These are phyloP conservation scores for Geotrichum klebahnii DNA, from an alignment of 1,139 yeast genomes.

Conservation along the genomic window DNA sequence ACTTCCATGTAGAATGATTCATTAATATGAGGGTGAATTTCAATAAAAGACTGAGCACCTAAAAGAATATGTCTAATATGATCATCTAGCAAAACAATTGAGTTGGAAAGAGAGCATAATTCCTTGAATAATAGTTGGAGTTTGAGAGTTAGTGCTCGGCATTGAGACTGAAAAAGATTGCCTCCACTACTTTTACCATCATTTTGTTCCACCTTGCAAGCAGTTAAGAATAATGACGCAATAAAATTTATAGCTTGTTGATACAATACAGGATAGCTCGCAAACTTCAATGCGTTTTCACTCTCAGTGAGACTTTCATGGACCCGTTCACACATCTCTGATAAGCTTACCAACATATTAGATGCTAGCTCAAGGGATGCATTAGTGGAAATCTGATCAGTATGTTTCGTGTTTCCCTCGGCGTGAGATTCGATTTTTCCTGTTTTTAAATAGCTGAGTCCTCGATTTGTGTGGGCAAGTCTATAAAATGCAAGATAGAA, in stretches of 20 bases:
- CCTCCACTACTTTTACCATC: background rate
- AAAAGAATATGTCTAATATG: slow-evolving; percentile 8
- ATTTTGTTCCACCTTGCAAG: slow-evolving; percentile 7
- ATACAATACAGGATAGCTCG: slow-evolving; percentile 12
- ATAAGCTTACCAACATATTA: background rate
- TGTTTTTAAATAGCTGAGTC: slow-evolving; percentile 6
- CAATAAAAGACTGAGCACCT: slow-evolving; percentile 6
- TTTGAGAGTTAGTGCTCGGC: slow-evolving; percentile 14
- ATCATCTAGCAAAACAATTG: slow-evolving; percentile 4
- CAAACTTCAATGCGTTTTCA: slow-evolving; percentile 6
- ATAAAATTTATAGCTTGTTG: slow-evolving; percentile 9
- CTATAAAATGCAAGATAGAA: slow-evolving; percentile 5
- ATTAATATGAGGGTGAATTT: slow-evolving; percentile 3
- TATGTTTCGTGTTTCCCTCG: background rate
- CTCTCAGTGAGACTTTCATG: slow-evolving; percentile 6
- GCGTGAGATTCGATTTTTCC: background rate
- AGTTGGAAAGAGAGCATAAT: slow-evolving; percentile 4
- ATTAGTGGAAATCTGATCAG: background rate
- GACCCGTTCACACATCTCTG: slow-evolving; percentile 3
- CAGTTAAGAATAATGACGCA: slow-evolving; percentile 4
- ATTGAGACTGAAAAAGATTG: slow-evolving; percentile 12
- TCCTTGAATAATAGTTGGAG: slow-evolving; percentile 10
- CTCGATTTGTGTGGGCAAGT: background rate
- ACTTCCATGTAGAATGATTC: slow-evolving; percentile 16
- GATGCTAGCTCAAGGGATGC: slow-evolving; percentile 8